Evolutionary conservation across 2,329 filamentous ascomycete genomes (phyloP), one percentile per base, ranked within the genome.

Genomic region (Thyridium curvatum): DNA sequence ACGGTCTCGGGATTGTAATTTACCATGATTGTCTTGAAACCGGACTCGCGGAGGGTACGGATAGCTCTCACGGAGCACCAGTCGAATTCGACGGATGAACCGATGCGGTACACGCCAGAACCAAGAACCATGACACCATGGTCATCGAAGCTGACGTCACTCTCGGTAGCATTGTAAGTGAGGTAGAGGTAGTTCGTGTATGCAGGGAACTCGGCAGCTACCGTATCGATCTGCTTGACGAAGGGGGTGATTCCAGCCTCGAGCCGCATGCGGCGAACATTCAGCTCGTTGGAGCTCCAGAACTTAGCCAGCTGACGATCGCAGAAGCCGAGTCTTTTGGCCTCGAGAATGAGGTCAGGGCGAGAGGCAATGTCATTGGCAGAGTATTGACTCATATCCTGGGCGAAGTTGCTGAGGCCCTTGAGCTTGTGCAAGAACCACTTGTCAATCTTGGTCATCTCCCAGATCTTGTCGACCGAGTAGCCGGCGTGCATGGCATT

Each of bases 221-320:
- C 93, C 0, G 93, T 98, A 66, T 98, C 93, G 43, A 98, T 97
- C 67, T 97, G 91, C 75, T 97, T 97, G 40, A 96, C 91, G 44
- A 88, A 84, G 0, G 93, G 93, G 47, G 79, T 78, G 52, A 98
- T 88, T 32, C 86, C 86, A 30, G 83, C 78, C 52, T 97, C 90
- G n/a, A 89, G 74, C 58, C 93, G 79, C 58, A 89, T 68, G 38
- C 85, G 81, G 47, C 93, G 82, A 18, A 97, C 82, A 40, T 90
- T 88, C 49, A 95, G 78, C 62, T 97, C 93, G 64, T 93, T 97
- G 17, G 90, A 95, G 59, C 83, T 85, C 81, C 86, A 88, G 73
- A 95, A 97, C 55, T 87, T 87, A 41, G 93, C 89, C 34, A 98
- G 74, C 62, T 98, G 93, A 43, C 86, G 79, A 66, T 98, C 93